Evolutionary conservation across 1,284 basidiomycete species (phyloP).

Genomic region (Golubevia sp.): DNA sequence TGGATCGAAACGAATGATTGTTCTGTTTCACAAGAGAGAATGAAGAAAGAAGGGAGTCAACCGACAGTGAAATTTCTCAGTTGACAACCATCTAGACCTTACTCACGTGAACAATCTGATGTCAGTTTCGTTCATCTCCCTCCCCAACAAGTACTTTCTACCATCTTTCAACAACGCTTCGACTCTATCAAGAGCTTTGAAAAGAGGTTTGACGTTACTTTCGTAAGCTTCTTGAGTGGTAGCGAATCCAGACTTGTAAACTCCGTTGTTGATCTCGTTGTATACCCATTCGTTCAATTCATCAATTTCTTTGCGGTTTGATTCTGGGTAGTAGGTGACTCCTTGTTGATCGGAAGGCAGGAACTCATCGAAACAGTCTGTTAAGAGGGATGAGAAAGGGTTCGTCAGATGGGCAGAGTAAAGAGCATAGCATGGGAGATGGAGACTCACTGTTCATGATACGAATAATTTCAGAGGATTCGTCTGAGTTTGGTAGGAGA

Average conservation of each 20-base stretch:
- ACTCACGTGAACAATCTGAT: constrained; percentile 62
- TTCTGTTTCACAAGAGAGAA: constrained; percentile 84
- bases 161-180: constrained; percentile 76
- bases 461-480: constrained; percentile 71
- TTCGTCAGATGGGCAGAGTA: background rate
- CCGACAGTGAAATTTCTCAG: background rate
- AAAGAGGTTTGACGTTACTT: constrained; percentile 70
- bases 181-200: constrained; percentile 77
- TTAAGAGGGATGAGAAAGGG: background rate
- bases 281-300: constrained; percentile 86
- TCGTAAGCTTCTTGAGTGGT: constrained; percentile 81
- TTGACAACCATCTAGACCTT: background rate
- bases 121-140: constrained; percentile 86
- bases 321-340: constrained; percentile 71
- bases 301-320: constrained; percentile 78
- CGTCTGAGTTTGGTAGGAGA: constrained; percentile 23
- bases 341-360: constrained; percentile 31
- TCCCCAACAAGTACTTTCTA: constrained; percentile 81
- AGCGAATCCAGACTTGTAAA: constrained; percentile 90
- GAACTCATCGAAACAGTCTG: constrained; percentile 48
- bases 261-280: constrained; percentile 67
- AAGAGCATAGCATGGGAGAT: background rate
- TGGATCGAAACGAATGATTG: constrained; percentile 78
- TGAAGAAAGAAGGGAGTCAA: constrained; percentile 8
- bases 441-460: constrained; percentile 74